Evolutionary conservation across 1,139 yeast genomes (phyloP).

Genomic region (Suhomyces coccinellae): DNA sequence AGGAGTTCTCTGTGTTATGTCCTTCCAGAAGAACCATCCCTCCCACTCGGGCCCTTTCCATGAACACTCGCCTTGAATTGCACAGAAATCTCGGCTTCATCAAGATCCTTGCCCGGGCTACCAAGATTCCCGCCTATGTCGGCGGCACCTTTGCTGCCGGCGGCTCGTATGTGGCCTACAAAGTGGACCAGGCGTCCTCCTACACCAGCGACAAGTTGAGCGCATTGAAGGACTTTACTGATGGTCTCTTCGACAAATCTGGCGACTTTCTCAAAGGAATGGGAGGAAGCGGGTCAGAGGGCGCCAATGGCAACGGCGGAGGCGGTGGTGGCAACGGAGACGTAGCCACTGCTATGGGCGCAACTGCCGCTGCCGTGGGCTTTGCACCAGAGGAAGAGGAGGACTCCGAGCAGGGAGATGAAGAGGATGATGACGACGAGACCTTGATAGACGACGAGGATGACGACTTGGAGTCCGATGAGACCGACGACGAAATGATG

Average conservation of each 20-base stretch:
- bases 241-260: conserved; percentile 45
- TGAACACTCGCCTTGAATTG: conserved; percentile 1
- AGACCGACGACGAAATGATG: conserved; percentile 74
- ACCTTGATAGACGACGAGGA: conserved; percentile 34
- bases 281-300: conserved; percentile 14
- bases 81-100: conserved; percentile 46
- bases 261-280: conserved; percentile 40
- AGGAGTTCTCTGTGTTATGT: conserved; percentile 6
- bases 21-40: conserved; percentile 1
- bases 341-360: conserved; percentile 44
- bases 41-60: not conserved
- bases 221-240: conserved; percentile 59
- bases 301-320: conserved; percentile 22
- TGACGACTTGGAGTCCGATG: conserved; percentile 48
- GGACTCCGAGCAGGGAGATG: conserved; percentile 20
- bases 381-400: conserved; percentile 33
- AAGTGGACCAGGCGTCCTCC: conserved; percentile 80
- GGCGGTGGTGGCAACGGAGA: conserved; percentile 33
- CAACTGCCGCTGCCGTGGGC: conserved; percentile 51
- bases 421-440: conserved; percentile 33
- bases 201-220: conserved; percentile 68
- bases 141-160: conserved; percentile 96
- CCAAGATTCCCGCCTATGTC: conserved; percentile 71
- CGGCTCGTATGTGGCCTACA: conserved; percentile 87
- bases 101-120: conserved; percentile 44